Conservation (phyloP, 2,329 filamentous ascomycete species). For the Trichophyton mentagrophytes region DNA sequence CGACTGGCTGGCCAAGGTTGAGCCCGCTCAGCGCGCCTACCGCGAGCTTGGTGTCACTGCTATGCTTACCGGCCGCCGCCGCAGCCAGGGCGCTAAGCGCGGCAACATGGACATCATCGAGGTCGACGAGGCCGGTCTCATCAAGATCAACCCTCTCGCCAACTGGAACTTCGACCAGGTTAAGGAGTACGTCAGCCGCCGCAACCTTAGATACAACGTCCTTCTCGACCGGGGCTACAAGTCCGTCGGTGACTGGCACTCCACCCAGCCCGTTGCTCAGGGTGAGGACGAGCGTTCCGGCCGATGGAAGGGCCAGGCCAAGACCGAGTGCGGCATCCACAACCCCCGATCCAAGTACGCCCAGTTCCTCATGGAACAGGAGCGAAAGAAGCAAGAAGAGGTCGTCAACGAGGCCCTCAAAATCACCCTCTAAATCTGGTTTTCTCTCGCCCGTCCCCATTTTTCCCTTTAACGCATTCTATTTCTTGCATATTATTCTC, state of each 20-base stretch:
- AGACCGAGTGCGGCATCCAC: conserved; percentile 98
- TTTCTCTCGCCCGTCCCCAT: background rate
- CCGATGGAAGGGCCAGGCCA: conserved; percentile 88
- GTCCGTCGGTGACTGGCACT: conserved; percentile 97
- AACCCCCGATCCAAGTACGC: conserved; percentile 93
- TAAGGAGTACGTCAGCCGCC: conserved; percentile 68
- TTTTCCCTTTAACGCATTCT: background rate
- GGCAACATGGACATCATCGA: conserved; percentile 85
- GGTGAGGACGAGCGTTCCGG: conserved; percentile 93
- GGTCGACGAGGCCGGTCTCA: conserved; percentile 74
- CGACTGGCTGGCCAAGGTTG: conserved; percentile 95
- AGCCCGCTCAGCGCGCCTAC: conserved; percentile 87
- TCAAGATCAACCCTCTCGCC: conserved; percentile 96
- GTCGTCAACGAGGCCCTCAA: conserved; percentile 36
- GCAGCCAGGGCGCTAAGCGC: conserved; percentile 85
- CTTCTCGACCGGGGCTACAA: conserved; percentile 93
- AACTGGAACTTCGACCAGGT: conserved; percentile 91
- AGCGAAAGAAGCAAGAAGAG: conserved; percentile 52
- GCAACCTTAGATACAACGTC: conserved; percentile 86
- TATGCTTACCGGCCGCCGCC: conserved; percentile 79
- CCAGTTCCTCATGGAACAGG: conserved; percentile 63
- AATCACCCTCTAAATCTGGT: background rate
- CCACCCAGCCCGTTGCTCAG: conserved; percentile 75
- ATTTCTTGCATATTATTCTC: background rate
- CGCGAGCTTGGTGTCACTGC: conserved; percentile 75